These are phyloP conservation scores for Tranzscheliella williamsii DNA, from an alignment of 1,284 basidiomycete species.

Conservation along the genomic window DNA sequence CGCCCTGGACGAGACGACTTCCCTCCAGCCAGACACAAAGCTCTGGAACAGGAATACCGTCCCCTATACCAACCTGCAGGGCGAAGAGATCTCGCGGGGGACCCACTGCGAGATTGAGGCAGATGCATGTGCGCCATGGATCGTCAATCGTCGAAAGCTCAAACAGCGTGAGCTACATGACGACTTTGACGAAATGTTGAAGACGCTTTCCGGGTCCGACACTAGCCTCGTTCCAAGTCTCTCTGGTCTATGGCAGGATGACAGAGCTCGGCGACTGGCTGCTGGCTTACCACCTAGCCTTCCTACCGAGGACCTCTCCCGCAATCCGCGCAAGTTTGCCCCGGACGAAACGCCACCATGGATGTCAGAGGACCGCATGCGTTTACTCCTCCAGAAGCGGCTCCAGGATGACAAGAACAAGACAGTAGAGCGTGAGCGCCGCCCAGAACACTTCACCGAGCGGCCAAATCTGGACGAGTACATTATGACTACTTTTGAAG, in stretches of 20 bases:
- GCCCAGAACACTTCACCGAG: conserved; percentile 30
- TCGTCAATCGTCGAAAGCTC: conserved; percentile 78
- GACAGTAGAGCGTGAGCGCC: conserved; percentile 24
- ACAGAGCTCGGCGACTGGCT: conserved; percentile 70
- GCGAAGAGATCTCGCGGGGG: conserved; percentile 61
- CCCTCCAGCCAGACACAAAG: conserved; percentile 14
- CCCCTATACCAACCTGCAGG: conserved; percentile 27
- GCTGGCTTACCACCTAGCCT: conserved; percentile 43
- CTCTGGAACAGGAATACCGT: conserved; percentile 30
- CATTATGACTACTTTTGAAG: conserved; percentile 86
- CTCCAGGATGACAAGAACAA: conserved; percentile 64
- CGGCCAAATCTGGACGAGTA: conserved; percentile 66
- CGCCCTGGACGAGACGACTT: conserved; percentile 7
- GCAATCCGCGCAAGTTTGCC: conserved; percentile 34
- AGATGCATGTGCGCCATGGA: conserved; percentile 78
- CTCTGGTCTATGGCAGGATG: conserved; percentile 93
- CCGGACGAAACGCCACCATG: conserved; percentile 42
- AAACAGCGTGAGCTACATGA: conserved; percentile 74
- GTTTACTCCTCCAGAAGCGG: conserved; percentile 52
- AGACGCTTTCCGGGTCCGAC: conserved; percentile 1
- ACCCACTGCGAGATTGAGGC: conserved; percentile 79
- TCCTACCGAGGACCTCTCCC: conserved; percentile 32
- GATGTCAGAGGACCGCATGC: conserved; percentile 59
- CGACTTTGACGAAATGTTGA: conserved; percentile 60
- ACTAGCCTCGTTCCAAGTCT: conserved; percentile 85